Conservation (phyloP, 495 filamentous ascomycete species). For the Neurospora sp. region DNA sequence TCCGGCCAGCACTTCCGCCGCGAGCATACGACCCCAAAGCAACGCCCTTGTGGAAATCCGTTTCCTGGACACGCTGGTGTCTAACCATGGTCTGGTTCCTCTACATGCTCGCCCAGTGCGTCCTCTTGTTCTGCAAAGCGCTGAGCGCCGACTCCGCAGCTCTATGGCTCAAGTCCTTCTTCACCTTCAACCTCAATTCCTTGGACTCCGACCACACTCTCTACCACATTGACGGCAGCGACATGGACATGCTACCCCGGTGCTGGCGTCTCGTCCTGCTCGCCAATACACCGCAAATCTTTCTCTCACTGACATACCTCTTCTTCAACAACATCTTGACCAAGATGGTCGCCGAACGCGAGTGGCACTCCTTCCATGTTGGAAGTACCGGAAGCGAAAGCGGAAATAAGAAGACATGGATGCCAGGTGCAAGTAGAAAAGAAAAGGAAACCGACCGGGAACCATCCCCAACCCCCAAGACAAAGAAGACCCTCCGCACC, state of each 20-base stretch:
- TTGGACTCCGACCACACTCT: background rate
- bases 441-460: no score
- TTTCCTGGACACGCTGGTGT: background rate
- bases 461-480: no score
- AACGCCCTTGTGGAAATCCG: background rate
- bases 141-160: background rate
- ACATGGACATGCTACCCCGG: constrained; percentile 8
- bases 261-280: constrained; percentile 13
- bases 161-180: background rate
- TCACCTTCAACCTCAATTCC: background rate
- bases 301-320: constrained; percentile 35
- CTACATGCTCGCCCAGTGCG: background rate
- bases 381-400: background rate
- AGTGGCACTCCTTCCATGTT: constrained; percentile 17
- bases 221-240: background rate
- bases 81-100: background rate
- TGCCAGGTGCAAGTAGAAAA: no score
- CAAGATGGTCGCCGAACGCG: constrained; percentile 18
- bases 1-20: background rate
- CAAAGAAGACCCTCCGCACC: constrained; percentile 3
- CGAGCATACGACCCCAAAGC: background rate
- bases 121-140: background rate
- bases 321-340: constrained; percentile 34
- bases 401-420: no score
- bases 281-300: constrained; percentile 34